These are phyloP conservation scores for Penicillium sp. DNA, from an alignment of 2,329 filamentous ascomycete genomes.

Conservation along the genomic window DNA sequence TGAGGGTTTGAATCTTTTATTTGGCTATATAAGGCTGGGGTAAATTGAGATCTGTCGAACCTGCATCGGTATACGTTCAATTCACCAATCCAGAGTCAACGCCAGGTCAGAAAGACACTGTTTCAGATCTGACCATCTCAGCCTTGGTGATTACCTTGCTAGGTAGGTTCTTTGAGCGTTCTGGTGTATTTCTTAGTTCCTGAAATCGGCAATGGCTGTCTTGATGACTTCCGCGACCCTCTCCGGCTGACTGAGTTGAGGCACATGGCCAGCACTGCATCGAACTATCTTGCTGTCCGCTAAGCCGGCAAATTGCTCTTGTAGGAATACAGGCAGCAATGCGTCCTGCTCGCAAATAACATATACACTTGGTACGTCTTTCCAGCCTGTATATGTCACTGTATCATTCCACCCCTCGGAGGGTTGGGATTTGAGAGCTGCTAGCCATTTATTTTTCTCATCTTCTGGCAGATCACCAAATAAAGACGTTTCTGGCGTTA, in stretches of 20 bases:
- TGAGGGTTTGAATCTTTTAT: no score
- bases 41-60: no score
- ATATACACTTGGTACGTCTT: constrained; percentile 10
- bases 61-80: no score
- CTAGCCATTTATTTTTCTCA: background rate
- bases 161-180: no score
- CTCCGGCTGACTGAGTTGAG: constrained; percentile 8
- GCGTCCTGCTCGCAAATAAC: constrained; percentile 1
- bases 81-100: no score
- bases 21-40: no score
- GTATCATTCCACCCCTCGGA: constrained; percentile 5
- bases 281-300: constrained; percentile 3
- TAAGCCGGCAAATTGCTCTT: constrained; percentile 8
- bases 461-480: background rate
- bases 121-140: no score
- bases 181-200: background rate
- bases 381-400: constrained; percentile 5
- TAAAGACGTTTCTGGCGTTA: background rate
- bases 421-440: background rate
- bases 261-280: constrained; percentile 8
- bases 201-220: background rate
- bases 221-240: constrained; percentile 11
- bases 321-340: background rate
- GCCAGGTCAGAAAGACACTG: no score
- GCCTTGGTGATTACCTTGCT: no score